phyloP scores from a whole-genome alignment of 2,329 filamentous ascomycete species.

The Phaeoacremonium minimum region DNA sequence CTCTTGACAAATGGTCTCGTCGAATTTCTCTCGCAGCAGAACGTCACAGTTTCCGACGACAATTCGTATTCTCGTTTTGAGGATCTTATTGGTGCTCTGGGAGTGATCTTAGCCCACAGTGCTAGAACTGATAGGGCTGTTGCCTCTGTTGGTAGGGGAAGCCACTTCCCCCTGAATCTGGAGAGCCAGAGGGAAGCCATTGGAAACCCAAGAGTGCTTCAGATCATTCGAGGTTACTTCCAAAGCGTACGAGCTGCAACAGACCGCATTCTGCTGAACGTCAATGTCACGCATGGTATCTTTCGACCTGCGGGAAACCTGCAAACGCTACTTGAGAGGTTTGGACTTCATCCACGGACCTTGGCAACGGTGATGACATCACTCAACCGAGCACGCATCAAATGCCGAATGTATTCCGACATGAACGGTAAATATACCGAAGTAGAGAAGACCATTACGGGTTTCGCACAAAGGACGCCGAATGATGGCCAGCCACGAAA shows the following conservation, averaged over 20 bases:
- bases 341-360: too few species aligned
- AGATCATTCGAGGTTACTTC: constrained; percentile 48
- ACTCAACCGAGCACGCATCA: too few species aligned
- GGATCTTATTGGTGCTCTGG: constrained; percentile 45
- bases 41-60: constrained; percentile 19
- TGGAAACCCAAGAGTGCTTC: constrained; percentile 13
- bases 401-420: too few species aligned
- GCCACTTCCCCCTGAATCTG: constrained; percentile 41
- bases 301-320: constrained; percentile 38
- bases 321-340: too few species aligned
- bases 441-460: constrained; percentile 20
- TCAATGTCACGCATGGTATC: constrained; percentile 49
- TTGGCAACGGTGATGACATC: too few species aligned
- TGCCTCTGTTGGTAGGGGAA: constrained; percentile 38
- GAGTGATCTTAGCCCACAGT: constrained; percentile 43
- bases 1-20: too few species aligned
- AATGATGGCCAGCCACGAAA: neutral
- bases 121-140: constrained; percentile 30
- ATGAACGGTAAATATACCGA: too few species aligned
- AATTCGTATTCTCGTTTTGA: constrained; percentile 42
- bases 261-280: constrained; percentile 49
- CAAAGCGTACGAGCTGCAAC: constrained; percentile 51
- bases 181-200: constrained; percentile 20
- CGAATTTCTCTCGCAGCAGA: too few species aligned
- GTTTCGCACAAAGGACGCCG: constrained; percentile 15